These are phyloP conservation scores for Dryas drummondii DNA, from an alignment of 306 rosid genomes.

Conservation along the genomic window DNA sequence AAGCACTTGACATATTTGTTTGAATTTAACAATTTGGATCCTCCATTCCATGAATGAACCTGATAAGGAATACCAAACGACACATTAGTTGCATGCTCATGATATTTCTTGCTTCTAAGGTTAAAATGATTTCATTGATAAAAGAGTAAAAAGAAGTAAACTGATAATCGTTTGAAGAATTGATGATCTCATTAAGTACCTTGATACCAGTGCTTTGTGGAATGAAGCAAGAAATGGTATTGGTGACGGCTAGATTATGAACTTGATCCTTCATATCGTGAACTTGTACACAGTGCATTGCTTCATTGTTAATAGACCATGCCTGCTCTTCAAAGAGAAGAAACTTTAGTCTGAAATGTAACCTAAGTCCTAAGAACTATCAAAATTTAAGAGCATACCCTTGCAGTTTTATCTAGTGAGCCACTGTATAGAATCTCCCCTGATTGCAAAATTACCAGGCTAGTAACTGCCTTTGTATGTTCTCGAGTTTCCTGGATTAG, in stretches of 20 bases:
- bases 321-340: conserved; percentile 45
- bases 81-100: neutral
- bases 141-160: conserved; percentile 6
- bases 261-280: conserved; percentile 86
- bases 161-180: neutral
- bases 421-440: conserved; percentile 74
- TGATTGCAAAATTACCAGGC: conserved; percentile 55
- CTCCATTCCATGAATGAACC: conserved; percentile 70
- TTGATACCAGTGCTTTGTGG: conserved; percentile 75
- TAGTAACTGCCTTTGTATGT: conserved; percentile 72
- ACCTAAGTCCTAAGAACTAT: conserved; percentile 14
- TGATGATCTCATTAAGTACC: conserved; percentile 42
- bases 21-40: conserved; percentile 55
- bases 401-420: conserved; percentile 75
- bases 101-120: conserved; percentile 4
- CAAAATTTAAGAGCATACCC: conserved; percentile 36
- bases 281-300: conserved; percentile 53
- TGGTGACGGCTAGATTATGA: conserved; percentile 54
- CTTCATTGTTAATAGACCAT: conserved; percentile 67
- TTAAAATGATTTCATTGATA: neutral
- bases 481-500: conserved; percentile 67
- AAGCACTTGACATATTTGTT: conserved; percentile 74
- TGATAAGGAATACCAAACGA: conserved; percentile 7
- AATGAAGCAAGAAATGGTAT: conserved; percentile 58
- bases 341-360: conserved; percentile 18